These are phyloP conservation scores for Lasiosphaeria ovina DNA, from an alignment of 495 filamentous ascomycete species.

Conservation along the genomic window DNA sequence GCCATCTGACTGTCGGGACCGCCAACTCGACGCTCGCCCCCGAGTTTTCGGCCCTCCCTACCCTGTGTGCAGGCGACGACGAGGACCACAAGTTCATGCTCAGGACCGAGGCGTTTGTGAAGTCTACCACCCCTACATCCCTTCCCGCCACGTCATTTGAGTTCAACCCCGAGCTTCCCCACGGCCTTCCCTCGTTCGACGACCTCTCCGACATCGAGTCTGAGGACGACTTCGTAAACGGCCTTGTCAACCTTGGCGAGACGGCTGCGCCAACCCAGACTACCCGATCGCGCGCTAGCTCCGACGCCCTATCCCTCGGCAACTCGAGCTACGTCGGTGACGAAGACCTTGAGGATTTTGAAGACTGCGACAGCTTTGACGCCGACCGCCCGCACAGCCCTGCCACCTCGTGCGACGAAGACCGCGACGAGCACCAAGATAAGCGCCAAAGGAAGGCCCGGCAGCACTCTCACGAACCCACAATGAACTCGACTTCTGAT, in stretches of 20 bases:
- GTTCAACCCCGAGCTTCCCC: slow-evolving; percentile 53
- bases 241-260: slow-evolving; percentile 66
- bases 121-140: slow-evolving; percentile 35
- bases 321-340: slow-evolving; percentile 73
- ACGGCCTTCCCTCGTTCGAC: slow-evolving; percentile 77
- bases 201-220: slow-evolving; percentile 89
- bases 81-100: slow-evolving; percentile 74
- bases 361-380: slow-evolving; percentile 59
- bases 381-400: slow-evolving; percentile 50
- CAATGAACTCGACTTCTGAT: slow-evolving; percentile 47
- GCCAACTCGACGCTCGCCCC: slow-evolving; percentile 53
- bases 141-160: slow-evolving; percentile 55
- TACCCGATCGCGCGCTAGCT: slow-evolving; percentile 75
- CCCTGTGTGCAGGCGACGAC: slow-evolving; percentile 66
- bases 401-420: slow-evolving; percentile 43
- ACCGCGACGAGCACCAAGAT: slow-evolving; percentile 48
- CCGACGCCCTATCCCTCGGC: slow-evolving; percentile 61
- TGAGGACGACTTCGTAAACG: slow-evolving; percentile 82
- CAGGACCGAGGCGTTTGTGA: slow-evolving; percentile 50
- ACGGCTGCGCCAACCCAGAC: slow-evolving; percentile 56
- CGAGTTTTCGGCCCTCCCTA: slow-evolving; percentile 59
- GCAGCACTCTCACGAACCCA: slow-evolving; percentile 42
- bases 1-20: slow-evolving; percentile 79
- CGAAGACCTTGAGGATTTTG: slow-evolving; percentile 71
- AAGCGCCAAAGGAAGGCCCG: slow-evolving; percentile 65